Evolutionary conservation across 176 grass and related monocot genomes (phyloP), one percentile per base, ranked within the genome.

Genomic region (Carex parvula): DNA sequence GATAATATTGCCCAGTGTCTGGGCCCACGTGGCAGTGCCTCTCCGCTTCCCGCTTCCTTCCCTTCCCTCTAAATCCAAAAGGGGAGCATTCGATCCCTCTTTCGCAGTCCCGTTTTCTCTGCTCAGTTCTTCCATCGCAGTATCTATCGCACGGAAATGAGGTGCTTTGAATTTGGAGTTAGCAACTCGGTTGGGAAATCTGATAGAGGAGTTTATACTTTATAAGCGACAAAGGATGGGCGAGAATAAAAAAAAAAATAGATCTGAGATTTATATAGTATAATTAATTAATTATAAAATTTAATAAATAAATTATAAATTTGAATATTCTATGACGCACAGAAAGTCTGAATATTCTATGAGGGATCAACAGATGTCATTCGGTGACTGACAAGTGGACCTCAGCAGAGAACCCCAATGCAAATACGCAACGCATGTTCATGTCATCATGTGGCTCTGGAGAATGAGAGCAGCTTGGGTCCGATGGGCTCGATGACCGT

Each of bases 1-100:
- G 61, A 97, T 88, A 58, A 92, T 88, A 77, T 97, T 97, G 16
- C 94, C 92, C 15, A 94, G 87, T 52, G 94, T 97, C 88, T 97
- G 94, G 53, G 71, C 85, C 42, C 56, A 86, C 24, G 92, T 91
- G 56, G 92, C 88, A 12, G 87, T 86, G 33, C 88, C 77, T 37
- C 89, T 71, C 4, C 50, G 56, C 15, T 80, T 71, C 10, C 85
- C 69, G 15, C 83, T 0, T 7, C 48, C 70, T 4, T 62, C 6
- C 1, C 10, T 68, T 3, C 76, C 81, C 79, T 83, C 80, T 29
- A 53, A 29, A 30, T 78, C 84, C 66, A 87, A 62, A 81, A 93
- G 86, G 41, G 73, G 82, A 64, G 53, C 76, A 37, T 22, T 3
- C 13, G 13, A 67, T 26, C 24, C 66, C 74, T 13, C 60, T 22